Base-by-base conservation (phyloP, 805 yeast genomes). In the Crinitomyces ghanaensis region DNA sequence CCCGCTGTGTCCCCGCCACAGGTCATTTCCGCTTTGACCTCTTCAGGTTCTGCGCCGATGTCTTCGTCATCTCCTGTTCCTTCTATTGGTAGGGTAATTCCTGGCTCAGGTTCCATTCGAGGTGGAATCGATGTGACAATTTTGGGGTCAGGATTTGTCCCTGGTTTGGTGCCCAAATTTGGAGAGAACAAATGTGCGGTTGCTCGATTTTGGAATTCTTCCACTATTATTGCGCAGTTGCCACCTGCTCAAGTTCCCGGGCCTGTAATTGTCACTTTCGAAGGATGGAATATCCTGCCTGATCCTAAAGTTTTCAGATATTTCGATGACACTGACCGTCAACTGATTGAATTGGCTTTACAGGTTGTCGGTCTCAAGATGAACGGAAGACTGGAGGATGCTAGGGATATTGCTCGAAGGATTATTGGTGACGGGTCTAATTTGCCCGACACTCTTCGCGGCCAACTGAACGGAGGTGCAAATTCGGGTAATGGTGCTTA, bases 91-190 rank as follows among this genome's bases (percentile, higher is more conserved):
- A 67, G 94, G 38, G 77, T 91, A 8, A 86, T 91, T 37, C 98
- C 98, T 1, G 79, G 91, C 0, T 86, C 82, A 51, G 98, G 98
- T 2, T 93, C 96, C 9, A 70, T 85, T 11, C 70, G 95, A 41
- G 98, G 98, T 44, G 98, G 98, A 13, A 77, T 86, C 28, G 98
- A 91, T 53, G 83, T 91, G 6, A 91, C 98, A 0, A 59, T 91
- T 30, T 62, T 91, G 26, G 98, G 98, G 2, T 68, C 76, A 31
- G 81, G 84, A 39, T 91, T 91, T 65, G 74, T 77, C 34, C 80
- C 80, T 13, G 95, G 94, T 0, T 62, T 88, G 38, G 63, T 65
- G 18, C 95, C 86, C 13, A 80, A 79, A 57, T 91, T 91, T 58
- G 98, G 98, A 22, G 74, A 57, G 16, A 40, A 42, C 30, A 40